Conservation (phyloP, 169 alveolate species). For the Eimeria necatrix region DNA sequence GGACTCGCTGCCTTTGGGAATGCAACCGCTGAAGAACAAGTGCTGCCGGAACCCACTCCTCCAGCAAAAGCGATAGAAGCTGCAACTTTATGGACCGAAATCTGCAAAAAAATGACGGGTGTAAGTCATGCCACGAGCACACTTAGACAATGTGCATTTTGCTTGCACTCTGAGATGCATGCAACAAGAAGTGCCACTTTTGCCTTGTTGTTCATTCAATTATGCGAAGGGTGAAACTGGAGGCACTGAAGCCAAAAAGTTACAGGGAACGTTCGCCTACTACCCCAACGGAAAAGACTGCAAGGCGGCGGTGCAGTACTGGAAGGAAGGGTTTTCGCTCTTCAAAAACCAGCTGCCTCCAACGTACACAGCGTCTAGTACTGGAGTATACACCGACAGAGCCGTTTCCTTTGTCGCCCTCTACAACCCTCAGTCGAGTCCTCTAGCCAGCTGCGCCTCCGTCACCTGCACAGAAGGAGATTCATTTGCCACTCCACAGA, state of each 20-base stretch:
- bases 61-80: no score
- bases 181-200: no score
- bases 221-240: not conserved
- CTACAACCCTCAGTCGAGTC: constrained; percentile 35
- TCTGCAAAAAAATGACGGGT: not conserved
- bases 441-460: not conserved
- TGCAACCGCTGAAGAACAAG: not conserved
- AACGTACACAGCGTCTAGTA: not conserved
- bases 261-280: constrained; percentile 46
- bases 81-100: no score
- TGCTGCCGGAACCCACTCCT: no score
- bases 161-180: no score
- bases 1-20: not conserved
- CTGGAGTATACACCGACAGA: not conserved
- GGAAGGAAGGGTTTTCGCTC: constrained; percentile 7
- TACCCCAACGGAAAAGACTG: not conserved
- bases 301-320: constrained; percentile 47
- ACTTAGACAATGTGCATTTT: no score
- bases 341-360: not conserved
- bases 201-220: no score
- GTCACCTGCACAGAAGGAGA: not conserved
- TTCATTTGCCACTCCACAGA: no score
- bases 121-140: no score
- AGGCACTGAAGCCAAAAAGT: no score
- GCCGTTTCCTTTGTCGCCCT: constrained; percentile 67